phyloP scores from a whole-genome alignment of 2,329 filamentous ascomycete genomes.

The Scopulariopsis brevicaulis region DNA sequence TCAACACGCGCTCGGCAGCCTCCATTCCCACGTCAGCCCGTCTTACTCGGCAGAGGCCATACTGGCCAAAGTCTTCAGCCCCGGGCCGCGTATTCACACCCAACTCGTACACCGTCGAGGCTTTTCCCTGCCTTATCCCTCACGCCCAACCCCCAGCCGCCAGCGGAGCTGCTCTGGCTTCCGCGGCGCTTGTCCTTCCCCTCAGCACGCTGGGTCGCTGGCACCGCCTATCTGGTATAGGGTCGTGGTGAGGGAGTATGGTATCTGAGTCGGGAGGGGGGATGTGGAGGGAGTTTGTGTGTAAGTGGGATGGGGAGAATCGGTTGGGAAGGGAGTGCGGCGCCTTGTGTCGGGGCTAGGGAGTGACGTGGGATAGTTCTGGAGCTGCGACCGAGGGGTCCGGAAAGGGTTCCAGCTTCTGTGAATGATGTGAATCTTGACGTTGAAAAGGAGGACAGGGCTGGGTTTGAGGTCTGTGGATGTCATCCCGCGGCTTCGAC shows the following conservation, averaged over 20 bases:
- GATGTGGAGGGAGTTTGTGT: no score
- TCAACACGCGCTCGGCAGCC: no score
- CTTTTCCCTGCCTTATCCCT: conserved; percentile 21
- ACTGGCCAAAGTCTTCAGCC: no score
- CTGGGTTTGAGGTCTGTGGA: conserved; percentile 17
- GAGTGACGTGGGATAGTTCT: conserved; percentile 20
- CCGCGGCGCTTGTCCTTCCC: conserved; percentile 22
- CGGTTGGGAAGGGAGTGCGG: conserved; percentile 18
- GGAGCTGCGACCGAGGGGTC: conserved; percentile 21
- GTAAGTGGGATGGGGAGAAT: conserved; percentile 5
- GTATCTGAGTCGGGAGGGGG: conserved; percentile 15
- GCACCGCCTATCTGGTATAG: conserved; percentile 24
- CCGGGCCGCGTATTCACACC: no score
- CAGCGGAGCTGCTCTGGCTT: conserved; percentile 18
- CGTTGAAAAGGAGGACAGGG: conserved; percentile 22
- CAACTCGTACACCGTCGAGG: conserved; percentile 21
- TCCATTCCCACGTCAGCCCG: no score
- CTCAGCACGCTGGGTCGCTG: conserved; percentile 19
- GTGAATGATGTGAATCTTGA: conserved; percentile 17
- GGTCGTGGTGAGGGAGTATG: conserved; percentile 21
- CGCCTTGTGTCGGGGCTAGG: conserved; percentile 18
- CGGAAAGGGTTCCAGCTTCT: conserved; percentile 16
- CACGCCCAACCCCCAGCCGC: conserved; percentile 12
- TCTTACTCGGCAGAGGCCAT: no score
- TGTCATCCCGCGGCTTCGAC: conserved; percentile 20